A percentile compares a stretch with the other conserved stretches of the same genome.
These are phyloP conservation scores for Excoecaria cochinchinensis DNA, from an alignment of 345 rosid genomes.

Conservation along the genomic window DNA sequence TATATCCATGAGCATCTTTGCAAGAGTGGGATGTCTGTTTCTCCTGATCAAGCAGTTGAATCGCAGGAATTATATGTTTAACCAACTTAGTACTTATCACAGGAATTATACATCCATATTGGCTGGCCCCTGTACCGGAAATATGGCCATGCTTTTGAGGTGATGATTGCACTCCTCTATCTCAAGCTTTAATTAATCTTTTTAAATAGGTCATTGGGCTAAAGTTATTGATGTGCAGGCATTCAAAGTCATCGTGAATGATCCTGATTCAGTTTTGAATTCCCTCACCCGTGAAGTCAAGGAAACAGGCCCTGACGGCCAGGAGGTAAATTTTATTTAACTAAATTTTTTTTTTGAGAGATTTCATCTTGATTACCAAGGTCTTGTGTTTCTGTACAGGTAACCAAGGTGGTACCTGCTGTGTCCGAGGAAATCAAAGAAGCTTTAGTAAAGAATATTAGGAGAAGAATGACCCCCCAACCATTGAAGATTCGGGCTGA, in stretches of 20 bases:
- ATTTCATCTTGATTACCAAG: slow-evolving; percentile 11
- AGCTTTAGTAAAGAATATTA: slow-evolving; percentile 73
- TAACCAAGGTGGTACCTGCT: slow-evolving; percentile 76
- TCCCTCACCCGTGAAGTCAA: slow-evolving; percentile 80
- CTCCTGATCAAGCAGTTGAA: slow-evolving; percentile 1
- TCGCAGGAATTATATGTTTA: slow-evolving; percentile 6
- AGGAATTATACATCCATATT: slow-evolving; percentile 82
- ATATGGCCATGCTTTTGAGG: slow-evolving; percentile 98
- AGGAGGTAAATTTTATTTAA: slow-evolving; percentile 53
- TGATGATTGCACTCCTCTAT: slow-evolving; percentile 26
- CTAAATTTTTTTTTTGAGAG: background rate
- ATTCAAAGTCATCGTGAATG: slow-evolving; percentile 82
- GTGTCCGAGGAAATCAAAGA: slow-evolving; percentile 88
- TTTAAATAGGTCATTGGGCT: background rate
- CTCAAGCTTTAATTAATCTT: background rate
- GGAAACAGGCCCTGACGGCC: slow-evolving; percentile 85
- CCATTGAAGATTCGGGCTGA: slow-evolving; percentile 95
- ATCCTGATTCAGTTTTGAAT: slow-evolving; percentile 82
- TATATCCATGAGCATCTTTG: background rate
- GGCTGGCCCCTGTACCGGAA: slow-evolving; percentile 96
- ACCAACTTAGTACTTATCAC: slow-evolving; percentile 16
- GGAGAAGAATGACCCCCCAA: slow-evolving; percentile 97
- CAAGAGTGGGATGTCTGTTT: background rate
- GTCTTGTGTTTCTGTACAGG: slow-evolving; percentile 38
- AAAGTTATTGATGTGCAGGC: slow-evolving; percentile 49